A percentile compares a stretch with the other conserved stretches of the same genome.
Evolutionary conservation across 208 protist species (phyloP).

Genomic region (Trypanosomatidae sp.): DNA sequence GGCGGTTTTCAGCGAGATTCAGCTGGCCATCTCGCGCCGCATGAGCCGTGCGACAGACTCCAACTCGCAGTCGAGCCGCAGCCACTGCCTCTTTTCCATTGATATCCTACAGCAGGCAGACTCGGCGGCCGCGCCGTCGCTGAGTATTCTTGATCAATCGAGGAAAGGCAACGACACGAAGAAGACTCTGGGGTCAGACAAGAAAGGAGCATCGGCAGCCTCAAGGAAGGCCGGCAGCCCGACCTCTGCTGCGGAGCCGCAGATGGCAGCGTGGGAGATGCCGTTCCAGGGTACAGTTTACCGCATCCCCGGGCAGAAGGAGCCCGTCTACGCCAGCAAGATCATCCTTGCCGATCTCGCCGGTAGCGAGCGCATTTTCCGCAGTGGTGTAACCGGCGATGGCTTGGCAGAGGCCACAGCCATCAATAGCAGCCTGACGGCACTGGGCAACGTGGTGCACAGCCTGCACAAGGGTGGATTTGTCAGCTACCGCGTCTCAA

Average conservation of each 20-base stretch:
- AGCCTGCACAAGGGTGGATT: constrained; percentile 78
- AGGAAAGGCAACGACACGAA: constrained; percentile 29
- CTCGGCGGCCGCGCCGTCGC: constrained; percentile 61
- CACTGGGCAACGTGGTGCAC: constrained; percentile 93
- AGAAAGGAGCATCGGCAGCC: constrained; percentile 9
- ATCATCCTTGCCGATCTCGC: constrained; percentile 94
- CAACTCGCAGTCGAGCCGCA: constrained; percentile 90
- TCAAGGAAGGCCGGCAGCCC: constrained; percentile 13
- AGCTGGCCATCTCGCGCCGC: constrained; percentile 68
- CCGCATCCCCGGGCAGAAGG: constrained; percentile 62
- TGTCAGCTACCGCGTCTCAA: constrained; percentile 88
- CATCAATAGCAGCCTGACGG: constrained; percentile 94
- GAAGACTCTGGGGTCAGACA: constrained; percentile 13
- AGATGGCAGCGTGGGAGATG: constrained; percentile 54
- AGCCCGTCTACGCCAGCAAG: constrained; percentile 80
- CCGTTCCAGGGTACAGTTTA: constrained; percentile 76
- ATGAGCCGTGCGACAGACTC: constrained; percentile 72
- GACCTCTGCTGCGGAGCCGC: constrained; percentile 6
- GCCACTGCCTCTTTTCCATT: constrained; percentile 92
- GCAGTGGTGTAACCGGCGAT: constrained; percentile 62
- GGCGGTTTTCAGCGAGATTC: constrained; percentile 71
- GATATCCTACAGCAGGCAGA: constrained; percentile 85
- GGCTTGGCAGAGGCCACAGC: constrained; percentile 82
- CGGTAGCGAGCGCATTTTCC: constrained; percentile 85
- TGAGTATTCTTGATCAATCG: constrained; percentile 49